phyloP scores from a whole-genome alignment of 768 basidiomycete species.

The Dictyophora rubrovolvata region DNA sequence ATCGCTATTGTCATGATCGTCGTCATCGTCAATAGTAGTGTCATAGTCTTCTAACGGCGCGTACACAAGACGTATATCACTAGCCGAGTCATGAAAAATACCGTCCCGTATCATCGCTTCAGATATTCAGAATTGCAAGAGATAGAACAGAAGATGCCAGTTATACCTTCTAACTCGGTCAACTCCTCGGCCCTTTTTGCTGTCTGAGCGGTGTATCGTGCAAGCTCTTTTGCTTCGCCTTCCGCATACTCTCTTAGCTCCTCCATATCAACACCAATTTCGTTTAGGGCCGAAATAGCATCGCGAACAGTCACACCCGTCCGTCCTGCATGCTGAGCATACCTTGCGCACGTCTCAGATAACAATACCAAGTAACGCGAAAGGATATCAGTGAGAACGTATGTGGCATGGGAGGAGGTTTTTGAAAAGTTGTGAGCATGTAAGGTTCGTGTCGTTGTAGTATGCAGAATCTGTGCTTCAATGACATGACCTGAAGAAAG shows the following conservation, averaged over 20 bases:
- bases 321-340: conserved; percentile 69
- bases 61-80: conserved; percentile 42
- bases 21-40: conserved; percentile 21
- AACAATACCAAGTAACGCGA: conserved; percentile 63
- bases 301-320: conserved; percentile 47
- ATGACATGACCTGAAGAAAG: conserved; percentile 1
- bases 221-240: conserved; percentile 60
- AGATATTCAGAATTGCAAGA: conserved; percentile 13
- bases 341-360: conserved; percentile 56
- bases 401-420: conserved; percentile 61
- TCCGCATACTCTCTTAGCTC: conserved; percentile 59
- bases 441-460: conserved; percentile 31
- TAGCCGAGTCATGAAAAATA: conserved; percentile 43
- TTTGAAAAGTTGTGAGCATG: conserved; percentile 72
- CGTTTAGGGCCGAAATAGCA: conserved; percentile 56
- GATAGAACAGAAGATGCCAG: conserved; percentile 11
- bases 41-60: conserved; percentile 18
- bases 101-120: conserved; percentile 53
- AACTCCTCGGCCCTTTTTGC: conserved; percentile 61
- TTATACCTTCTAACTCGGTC: conserved; percentile 53
- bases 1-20: conserved; percentile 16
- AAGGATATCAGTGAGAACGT: conserved; percentile 65
- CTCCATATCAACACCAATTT: conserved; percentile 59
- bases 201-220: conserved; percentile 55
- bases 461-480: conserved; percentile 8